Conservation (phyloP, 768 basidiomycete genomes). For the Ephemerocybe angulata region DNA sequence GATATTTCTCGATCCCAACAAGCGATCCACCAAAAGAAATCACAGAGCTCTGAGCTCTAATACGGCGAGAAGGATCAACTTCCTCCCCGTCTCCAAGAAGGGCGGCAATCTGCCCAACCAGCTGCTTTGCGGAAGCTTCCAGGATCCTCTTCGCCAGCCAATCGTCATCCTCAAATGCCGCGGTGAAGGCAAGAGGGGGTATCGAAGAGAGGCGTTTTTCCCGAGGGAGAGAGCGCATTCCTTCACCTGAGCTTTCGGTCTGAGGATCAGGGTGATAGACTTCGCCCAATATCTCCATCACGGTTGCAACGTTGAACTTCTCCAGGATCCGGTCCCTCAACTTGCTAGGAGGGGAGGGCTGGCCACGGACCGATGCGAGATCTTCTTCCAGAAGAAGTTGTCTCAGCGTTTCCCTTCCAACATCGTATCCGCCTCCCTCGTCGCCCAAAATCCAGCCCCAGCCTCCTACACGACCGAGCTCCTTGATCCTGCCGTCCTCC, state of each 20-base stretch:
- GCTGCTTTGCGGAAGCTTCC: slow-evolving; percentile 42
- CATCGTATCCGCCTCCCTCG: slow-evolving; percentile 78
- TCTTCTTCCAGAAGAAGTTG: slow-evolving; percentile 60
- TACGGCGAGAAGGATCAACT: slow-evolving; percentile 27
- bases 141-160: slow-evolving; percentile 62
- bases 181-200: slow-evolving; percentile 70
- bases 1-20: slow-evolving; percentile 58
- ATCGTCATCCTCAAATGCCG: slow-evolving; percentile 69
- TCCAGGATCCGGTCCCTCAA: slow-evolving; percentile 49
- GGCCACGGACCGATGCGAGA: slow-evolving; percentile 37
- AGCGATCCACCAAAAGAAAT: slow-evolving; percentile 81
- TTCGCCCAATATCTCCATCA: slow-evolving; percentile 62
- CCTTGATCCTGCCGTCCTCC: slow-evolving; percentile 39
- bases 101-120: slow-evolving; percentile 57
- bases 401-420: slow-evolving; percentile 73
- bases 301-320: slow-evolving; percentile 50
- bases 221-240: slow-evolving; percentile 36
- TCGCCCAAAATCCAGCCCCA: slow-evolving; percentile 87
- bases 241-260: slow-evolving; percentile 11
- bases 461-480: slow-evolving; percentile 70
- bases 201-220: slow-evolving; percentile 77
- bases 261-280: slow-evolving; percentile 62
- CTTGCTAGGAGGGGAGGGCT: slow-evolving; percentile 27
- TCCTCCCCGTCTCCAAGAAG: slow-evolving; percentile 41
- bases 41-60: slow-evolving; percentile 54